Evolutionary conservation across 176 grass and related monocot genomes (phyloP).

Genomic region (Chrysopogon serrulatus): DNA sequence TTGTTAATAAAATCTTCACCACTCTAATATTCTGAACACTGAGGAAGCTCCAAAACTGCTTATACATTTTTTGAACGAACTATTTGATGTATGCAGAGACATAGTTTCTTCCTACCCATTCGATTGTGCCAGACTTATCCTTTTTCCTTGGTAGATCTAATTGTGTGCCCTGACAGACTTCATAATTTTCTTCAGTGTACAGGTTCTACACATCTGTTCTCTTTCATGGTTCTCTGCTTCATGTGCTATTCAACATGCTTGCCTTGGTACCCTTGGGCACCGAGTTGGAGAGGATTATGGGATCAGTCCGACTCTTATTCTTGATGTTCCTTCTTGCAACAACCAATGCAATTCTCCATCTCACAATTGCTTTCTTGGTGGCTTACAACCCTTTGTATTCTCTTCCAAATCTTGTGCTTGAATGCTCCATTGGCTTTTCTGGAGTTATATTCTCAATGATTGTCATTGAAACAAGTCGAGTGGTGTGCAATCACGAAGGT

Average conservation of each 20-base stretch:
- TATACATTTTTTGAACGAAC: not conserved
- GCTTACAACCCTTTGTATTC: slow-evolving; percentile 62
- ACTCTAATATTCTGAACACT: slow-evolving; percentile 2
- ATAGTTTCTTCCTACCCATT: not conserved
- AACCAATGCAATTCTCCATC: slow-evolving; percentile 87
- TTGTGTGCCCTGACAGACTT: slow-evolving; percentile 20
- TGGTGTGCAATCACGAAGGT: slow-evolving; percentile 90
- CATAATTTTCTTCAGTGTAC: slow-evolving; percentile 59
- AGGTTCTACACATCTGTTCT: slow-evolving; percentile 88
- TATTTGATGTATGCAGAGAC: not conserved
- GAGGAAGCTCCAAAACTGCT: not conserved
- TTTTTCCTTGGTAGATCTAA: slow-evolving; percentile 14
- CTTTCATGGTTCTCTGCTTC: slow-evolving; percentile 90
- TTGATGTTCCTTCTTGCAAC: slow-evolving; percentile 89
- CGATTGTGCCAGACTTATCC: not conserved
- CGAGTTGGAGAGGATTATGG: slow-evolving; percentile 97
- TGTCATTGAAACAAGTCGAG: slow-evolving; percentile 91
- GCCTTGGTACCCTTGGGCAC: slow-evolving; percentile 82
- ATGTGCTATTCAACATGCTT: slow-evolving; percentile 98
- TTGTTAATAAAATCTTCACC: not conserved
- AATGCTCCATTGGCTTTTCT: slow-evolving; percentile 98
- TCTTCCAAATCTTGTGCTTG: slow-evolving; percentile 47
- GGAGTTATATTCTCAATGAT: slow-evolving; percentile 98
- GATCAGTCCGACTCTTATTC: slow-evolving; percentile 87
- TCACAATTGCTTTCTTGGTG: slow-evolving; percentile 71